Base-by-base conservation (phyloP, 2,329 filamentous ascomycete species). In the Amesomyces nigricolor region DNA sequence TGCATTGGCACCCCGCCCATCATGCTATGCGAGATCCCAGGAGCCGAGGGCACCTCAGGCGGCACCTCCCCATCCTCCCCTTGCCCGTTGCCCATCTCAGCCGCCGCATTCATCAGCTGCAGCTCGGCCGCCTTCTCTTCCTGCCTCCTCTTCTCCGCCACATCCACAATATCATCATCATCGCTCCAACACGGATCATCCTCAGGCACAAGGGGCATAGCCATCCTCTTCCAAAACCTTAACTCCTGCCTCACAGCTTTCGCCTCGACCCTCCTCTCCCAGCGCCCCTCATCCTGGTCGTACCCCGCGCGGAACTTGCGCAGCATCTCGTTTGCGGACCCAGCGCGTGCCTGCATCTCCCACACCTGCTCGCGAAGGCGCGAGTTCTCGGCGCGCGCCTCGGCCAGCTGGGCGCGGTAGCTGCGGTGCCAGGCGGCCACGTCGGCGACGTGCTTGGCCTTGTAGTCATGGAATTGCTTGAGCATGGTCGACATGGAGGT, bases 191-290 rank as follows among this genome's bases (percentile, higher is more conserved):
- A 83, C 2, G 78, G 73, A 48, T 85, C 81, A 42, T 83, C 78
- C 22, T 84, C 81, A 8, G 76, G 70, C 38, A 85, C 68, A 54
- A 81, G 75, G 9, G 81, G 81, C 76, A 86, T 78, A 13, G 83
- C 83, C 74, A 85, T 76, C 42, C 83, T 74, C 70, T 86, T 86
- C 83, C 82, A 87, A 68, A 83, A 85, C 2, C 83, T 74, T 52
- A 84, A 65, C 68, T 86, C 81, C 66, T 85, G 81, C 4, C 79
- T 75, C 43, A 72, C 68, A 5, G 79, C 77, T 48, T 73, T 75
- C 47, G 77, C 75, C 39, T 81, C 74, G 3, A 83, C 76, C 4
- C 75, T 72, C 30, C 75, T 72, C 54, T 82, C 75, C 73, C 80
- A 79, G 17, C 78, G 72, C 38, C 71, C 70, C 60, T 77, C 74